A percentile compares a stretch with the other conserved stretches of the same genome.
phyloP scores from a whole-genome alignment of 140 eudicot species.

The Stevia rebaudiana region DNA sequence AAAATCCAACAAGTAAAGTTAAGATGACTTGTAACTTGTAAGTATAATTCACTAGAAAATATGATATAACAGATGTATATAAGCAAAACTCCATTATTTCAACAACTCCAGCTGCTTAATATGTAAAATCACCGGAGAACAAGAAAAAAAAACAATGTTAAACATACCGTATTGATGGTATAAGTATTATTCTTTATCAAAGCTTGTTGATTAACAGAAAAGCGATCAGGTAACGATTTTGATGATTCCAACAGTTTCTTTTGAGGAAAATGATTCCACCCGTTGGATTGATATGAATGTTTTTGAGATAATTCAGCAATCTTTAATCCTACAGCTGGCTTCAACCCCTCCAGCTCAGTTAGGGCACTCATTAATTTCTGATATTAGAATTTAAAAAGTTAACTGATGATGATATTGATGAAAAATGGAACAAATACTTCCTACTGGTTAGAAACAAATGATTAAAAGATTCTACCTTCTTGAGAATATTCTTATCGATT shows the following conservation, averaged over 20 bases:
- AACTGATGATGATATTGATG: constrained; percentile 1
- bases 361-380: constrained; percentile 62
- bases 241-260: constrained; percentile 37
- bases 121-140: background rate
- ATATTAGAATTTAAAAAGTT: background rate
- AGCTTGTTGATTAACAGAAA: constrained; percentile 28
- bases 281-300: constrained; percentile 46
- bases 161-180: constrained; percentile 44
- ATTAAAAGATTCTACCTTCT: constrained; percentile 41
- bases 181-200: constrained; percentile 26
- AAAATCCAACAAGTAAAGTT: background rate
- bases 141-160: background rate
- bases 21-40: background rate
- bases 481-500: constrained; percentile 44
- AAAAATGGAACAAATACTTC: constrained; percentile 2
- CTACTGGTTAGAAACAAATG: background rate
- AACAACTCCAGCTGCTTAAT: background rate
- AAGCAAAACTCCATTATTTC: background rate
- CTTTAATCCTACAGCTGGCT: constrained; percentile 59
- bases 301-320: constrained; percentile 52
- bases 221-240: constrained; percentile 25
- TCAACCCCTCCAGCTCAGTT: constrained; percentile 72
- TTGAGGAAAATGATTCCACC: constrained; percentile 32
- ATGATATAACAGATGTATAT: background rate
- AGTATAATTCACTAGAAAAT: background rate